Evolutionary conservation across 2,329 filamentous ascomycete genomes (phyloP), one percentile per base, ranked within the genome.

Genomic region (Lizonia empirigonia): DNA sequence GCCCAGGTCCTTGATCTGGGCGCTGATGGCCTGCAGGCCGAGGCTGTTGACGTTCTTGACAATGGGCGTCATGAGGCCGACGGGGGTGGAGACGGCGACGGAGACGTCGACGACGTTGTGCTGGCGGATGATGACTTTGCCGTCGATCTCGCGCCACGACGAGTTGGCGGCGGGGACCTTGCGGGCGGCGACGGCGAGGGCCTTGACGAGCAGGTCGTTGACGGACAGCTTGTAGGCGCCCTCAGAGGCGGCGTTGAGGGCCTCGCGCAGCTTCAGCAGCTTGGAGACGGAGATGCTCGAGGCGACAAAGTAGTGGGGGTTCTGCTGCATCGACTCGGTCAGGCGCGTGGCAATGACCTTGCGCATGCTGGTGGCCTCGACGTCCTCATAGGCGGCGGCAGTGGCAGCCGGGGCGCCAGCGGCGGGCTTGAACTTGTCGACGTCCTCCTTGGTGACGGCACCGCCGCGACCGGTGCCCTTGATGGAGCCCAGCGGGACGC

Each of bases 221-320:
- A 99, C 91, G n/a, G 92, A 97, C 53, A 99, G 89, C 85, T 97
- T 99, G 85, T 96, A 99, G 77, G 91, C 87, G 78, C 93, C 94
- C 58, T 96, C 88, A 38, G 90, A 82, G 10, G 89, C 87, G 72
- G 86, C 85, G 80, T 99, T 99, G 63, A 99, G 85, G 52, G 93
- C 91, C 78, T 90, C 85, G 70, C 94, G 91, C 67, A 99, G 91
- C 83, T 97, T 97, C 70, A 96, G 81, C 39, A 99, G 89, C 85
- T 97, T 97, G 76, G 82, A 84, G 60, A 99, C 94, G 51, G 93
- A 97, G 72, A 99, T 84, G 65, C 85, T 86, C 68, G 91, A 88
- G 67, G 90, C 90, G 69, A 99, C 93, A 74, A 93, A 99, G 85
- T 96, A 99, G 84, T 97, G 94, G 55, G 94, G 94, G 84, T 97